Percentiles rank a stretch among this genome's conserved stretches.
These are phyloP conservation scores for Agastache rugosa DNA, from an alignment of 257 asterid species.

Conservation along the genomic window DNA sequence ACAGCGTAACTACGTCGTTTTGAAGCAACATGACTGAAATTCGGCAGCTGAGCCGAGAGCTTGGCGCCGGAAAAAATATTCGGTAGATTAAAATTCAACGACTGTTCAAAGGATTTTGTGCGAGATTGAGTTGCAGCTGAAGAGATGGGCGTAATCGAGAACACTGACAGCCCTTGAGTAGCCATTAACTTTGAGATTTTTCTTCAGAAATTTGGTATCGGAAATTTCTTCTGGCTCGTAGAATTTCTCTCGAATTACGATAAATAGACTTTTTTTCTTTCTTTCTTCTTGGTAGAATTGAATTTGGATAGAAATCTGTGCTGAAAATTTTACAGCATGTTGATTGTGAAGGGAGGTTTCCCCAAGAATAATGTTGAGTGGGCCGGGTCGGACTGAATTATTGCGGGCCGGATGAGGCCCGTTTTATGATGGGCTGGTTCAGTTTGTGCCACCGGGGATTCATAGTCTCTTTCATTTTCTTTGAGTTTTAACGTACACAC, in stretches of 20 bases:
- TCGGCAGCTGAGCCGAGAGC: conserved; percentile 49
- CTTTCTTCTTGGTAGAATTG: not conserved
- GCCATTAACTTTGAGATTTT: conserved; percentile 58
- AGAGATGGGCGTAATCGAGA: conserved; percentile 50
- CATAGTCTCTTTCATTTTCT: too few relatives aligned
- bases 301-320: conserved; percentile 24
- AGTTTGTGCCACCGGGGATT: too few relatives aligned
- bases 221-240: conserved; percentile 8
- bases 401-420: not conserved
- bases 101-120: conserved; percentile 47
- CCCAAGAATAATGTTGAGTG: not conserved
- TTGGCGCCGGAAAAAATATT: conserved; percentile 56
- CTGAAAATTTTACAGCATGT: conserved; percentile 12
- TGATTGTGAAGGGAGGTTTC: not conserved
- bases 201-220: not conserved
- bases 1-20: conserved; percentile 63
- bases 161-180: conserved; percentile 65
- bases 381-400: not conserved
- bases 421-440: not conserved
- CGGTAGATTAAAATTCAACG: conserved; percentile 41
- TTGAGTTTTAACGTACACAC: too few relatives aligned
- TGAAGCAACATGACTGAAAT: conserved; percentile 40
- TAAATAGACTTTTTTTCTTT: not conserved
- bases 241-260: not conserved
- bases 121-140: conserved; percentile 44